Evolutionary conservation across 805 yeast species (phyloP), one percentile per base, ranked within the genome.

Genomic region (Cyberlindnera sargentensis): DNA sequence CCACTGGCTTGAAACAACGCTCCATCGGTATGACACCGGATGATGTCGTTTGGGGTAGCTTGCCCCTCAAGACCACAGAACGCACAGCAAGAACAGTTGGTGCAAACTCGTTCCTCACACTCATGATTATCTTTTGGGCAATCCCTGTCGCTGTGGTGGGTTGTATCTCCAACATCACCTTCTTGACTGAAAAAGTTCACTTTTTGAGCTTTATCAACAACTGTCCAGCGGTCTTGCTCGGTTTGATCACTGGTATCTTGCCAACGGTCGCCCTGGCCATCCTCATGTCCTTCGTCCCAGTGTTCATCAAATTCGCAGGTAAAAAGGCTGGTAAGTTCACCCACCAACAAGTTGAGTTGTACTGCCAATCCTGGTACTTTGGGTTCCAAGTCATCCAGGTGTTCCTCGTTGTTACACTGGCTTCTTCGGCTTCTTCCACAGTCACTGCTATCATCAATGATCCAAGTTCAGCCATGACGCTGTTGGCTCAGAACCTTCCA

Each of bases 131-230:
- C 39, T 88, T 89, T 66, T 91, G 98, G 98, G 82, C 95, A 36
- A 80, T 91, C 55, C 99, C 99, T 8, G 97, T 91, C 34, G 95
- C 97, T n/a, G 89, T 88, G 56, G 96, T 91, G 41, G 98, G 98
- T 76, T 75, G 80, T 54, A 82, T 93, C 50, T 91, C 98, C 25
- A 93, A 91, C 65, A 76, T 91, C 53, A 79, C 82, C 51, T 82
- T 74, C 57, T 71, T 89, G 59, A 86, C 84, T 33, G 68, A 73
- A 32, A 79, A 76, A 50, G 76, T 91, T 29, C 87, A 71, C 7
- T 93, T 86, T 71, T 73, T 91, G 58, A 64, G 72, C 34, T 93
- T 87, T 66, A 75, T 91, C 54, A 68, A 82, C 58, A 79, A 84
- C 42, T 70, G 90, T 68, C 97, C 97, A 10, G 30, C 48, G 1